Evolutionary conservation across 495 filamentous ascomycete species (phyloP), one percentile per base, ranked within the genome.

Genomic region (Aspergillus steynii): DNA sequence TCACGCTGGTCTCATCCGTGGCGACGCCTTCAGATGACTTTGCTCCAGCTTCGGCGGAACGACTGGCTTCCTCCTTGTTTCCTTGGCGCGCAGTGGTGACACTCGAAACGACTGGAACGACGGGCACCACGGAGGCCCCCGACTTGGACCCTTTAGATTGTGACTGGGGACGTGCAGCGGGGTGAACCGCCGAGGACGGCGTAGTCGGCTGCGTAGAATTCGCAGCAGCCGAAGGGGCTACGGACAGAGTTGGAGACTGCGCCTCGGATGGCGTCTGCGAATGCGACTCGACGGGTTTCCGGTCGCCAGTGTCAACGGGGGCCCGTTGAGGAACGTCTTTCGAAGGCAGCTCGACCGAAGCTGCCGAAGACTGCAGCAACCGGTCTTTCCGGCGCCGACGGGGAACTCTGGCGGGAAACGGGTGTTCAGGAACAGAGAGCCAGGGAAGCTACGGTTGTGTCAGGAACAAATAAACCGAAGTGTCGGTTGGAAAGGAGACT

Each of bases 151-250:
- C 50, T 63, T 82, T 75, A 3, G 70, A 55, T 47, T 81, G 79
- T 25, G 73, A 68, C 65, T 75, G 84, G 56, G 75, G 66, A 29
- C 70, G 75, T 4, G 65, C 64, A 10, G 66, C 58, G 26, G 56
- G 62, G 27, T 72, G 69, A 47, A 75, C 66, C 5, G 72, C 71
- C 0, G 90, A 88, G 9, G 85, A 88, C 20, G 90, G 88, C 0
- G 88, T 89, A 4, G 90, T 89, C 5, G 89, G 87, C 32, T 90
- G 86, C 0, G 88, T 91, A 0, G 83, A 85, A 60, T 86, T 76
- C 50, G 75, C 74, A 68, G 92, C 88, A 7, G 37, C 37, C 12
- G 88, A 90, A 7, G 84, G 82, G 51, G 82, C 84, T 50, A 87
- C 82, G 34, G 86, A 88, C 8, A 88, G 87, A 0, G 85, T 84